Percentiles rank a stretch among this genome's conserved stretches.
phyloP scores from a whole-genome alignment of 2,329 filamentous ascomycete species.

The Byssothecium circinans region DNA sequence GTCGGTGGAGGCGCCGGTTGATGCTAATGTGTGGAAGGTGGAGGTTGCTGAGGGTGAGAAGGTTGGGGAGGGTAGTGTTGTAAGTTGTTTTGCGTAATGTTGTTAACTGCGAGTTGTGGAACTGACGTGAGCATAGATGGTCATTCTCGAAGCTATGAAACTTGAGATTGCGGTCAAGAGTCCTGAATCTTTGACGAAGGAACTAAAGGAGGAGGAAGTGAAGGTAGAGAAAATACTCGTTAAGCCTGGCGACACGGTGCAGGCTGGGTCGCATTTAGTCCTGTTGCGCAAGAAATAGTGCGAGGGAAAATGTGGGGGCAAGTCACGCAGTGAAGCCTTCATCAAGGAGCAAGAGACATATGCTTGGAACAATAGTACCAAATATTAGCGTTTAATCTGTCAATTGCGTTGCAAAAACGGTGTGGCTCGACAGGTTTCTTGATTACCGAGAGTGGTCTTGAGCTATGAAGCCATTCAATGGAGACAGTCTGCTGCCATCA shows the following conservation, averaged over 20 bases:
- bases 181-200: constrained; percentile 31
- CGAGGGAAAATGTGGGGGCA: no score
- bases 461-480: no score
- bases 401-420: no score
- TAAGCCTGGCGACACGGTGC: constrained; percentile 45
- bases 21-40: constrained; percentile 52
- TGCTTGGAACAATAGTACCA: no score
- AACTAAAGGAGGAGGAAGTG: constrained; percentile 13
- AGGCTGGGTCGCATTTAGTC: constrained; percentile 39
- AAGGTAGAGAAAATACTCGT: constrained; percentile 48
- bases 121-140: constrained; percentile 29
- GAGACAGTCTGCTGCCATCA: no score
- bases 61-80: constrained; percentile 37
- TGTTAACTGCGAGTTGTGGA: not conserved
- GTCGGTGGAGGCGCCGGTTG: constrained; percentile 47
- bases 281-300: constrained; percentile 18
- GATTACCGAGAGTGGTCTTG: no score
- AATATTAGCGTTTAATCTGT: no score
- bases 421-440: no score
- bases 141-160: constrained; percentile 53
- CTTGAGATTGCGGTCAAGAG: constrained; percentile 50
- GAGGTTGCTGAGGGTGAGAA: constrained; percentile 43
- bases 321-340: no score
- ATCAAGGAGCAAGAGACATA: no score
- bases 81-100: constrained; percentile 12